Percentiles rank a stretch among this genome's conserved stretches.
These are phyloP conservation scores for Salix dunnii DNA, from an alignment of 345 rosid species.

Conservation along the genomic window DNA sequence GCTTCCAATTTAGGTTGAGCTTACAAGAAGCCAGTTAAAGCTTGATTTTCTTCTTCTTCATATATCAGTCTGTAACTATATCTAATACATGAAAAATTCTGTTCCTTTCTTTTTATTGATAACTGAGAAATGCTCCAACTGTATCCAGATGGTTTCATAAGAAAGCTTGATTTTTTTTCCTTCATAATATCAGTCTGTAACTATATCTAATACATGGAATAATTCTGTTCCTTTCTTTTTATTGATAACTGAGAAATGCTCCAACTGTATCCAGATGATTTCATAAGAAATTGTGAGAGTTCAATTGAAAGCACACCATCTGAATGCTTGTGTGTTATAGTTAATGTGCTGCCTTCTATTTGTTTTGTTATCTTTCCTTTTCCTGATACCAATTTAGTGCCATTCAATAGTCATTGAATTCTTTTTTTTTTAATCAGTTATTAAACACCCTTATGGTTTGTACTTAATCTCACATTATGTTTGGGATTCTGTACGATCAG, in stretches of 20 bases:
- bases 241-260: not conserved
- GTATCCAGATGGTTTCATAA: not conserved
- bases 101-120: not conserved
- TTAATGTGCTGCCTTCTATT: not conserved
- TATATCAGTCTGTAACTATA: not conserved
- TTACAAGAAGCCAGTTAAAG: not conserved
- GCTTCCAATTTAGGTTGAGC: not conserved
- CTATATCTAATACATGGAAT: not conserved
- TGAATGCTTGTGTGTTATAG: not conserved
- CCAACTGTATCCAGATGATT: conserved; percentile 1
- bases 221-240: not conserved
- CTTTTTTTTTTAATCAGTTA: not conserved
- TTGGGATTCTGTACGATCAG: not conserved
- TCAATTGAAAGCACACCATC: not conserved
- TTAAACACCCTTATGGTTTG: not conserved
- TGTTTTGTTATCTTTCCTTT: not conserved
- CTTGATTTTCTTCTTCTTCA: not conserved
- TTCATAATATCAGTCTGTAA: not conserved
- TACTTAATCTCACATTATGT: not conserved
- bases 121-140: not conserved
- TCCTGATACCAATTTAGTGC: not conserved
- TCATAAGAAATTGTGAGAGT: not conserved
- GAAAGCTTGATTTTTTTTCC: not conserved
- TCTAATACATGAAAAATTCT: not conserved
- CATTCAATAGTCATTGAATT: too few relatives aligned